These are phyloP conservation scores for Candida bentonensis DNA, from an alignment of 805 yeast species.

Conservation along the genomic window DNA sequence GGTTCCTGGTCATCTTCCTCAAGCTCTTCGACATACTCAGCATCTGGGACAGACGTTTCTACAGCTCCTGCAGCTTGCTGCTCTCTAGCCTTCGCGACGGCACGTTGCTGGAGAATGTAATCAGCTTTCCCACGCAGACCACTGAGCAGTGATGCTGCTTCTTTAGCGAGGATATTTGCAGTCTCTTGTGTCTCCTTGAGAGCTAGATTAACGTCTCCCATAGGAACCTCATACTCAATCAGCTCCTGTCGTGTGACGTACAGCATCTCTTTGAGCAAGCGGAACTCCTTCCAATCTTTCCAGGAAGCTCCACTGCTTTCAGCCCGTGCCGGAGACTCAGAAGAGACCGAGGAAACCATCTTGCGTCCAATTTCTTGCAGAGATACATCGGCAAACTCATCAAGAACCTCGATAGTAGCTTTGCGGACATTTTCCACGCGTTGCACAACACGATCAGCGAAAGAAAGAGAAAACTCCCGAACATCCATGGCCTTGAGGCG, in stretches of 20 bases:
- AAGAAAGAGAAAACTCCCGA: conserved; percentile 9
- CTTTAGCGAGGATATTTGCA: conserved; percentile 13
- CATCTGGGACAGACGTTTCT: conserved; percentile 13
- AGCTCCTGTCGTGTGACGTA: conserved; percentile 28
- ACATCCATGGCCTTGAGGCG: conserved; percentile 15
- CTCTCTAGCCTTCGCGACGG: conserved; percentile 3
- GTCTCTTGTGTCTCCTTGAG: conserved; percentile 16
- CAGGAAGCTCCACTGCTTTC: conserved; percentile 10
- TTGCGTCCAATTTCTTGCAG: conserved; percentile 16
- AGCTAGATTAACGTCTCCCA: conserved; percentile 13
- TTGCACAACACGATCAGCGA: conserved; percentile 12
- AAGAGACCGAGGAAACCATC: conserved; percentile 18
- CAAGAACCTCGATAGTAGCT: conserved; percentile 32
- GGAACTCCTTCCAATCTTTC: conserved; percentile 30
- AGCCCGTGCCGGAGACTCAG: conserved; percentile 1
- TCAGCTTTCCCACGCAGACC: conserved; percentile 13
- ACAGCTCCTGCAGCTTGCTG: conserved; percentile 11
- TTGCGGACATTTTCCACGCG: conserved; percentile 12
- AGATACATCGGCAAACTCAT: conserved; percentile 26
- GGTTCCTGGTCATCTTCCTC: conserved; percentile 14
- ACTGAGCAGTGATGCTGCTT: conserved; percentile 7
- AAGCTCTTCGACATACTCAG: conserved; percentile 11
- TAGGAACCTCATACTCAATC: conserved; percentile 11
- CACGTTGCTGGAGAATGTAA: conserved; percentile 11
- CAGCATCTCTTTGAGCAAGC: conserved; percentile 27